Base-by-base conservation (phyloP, 495 filamentous ascomycete genomes). In the Aspergillus sclerotiicarbonarius region DNA sequence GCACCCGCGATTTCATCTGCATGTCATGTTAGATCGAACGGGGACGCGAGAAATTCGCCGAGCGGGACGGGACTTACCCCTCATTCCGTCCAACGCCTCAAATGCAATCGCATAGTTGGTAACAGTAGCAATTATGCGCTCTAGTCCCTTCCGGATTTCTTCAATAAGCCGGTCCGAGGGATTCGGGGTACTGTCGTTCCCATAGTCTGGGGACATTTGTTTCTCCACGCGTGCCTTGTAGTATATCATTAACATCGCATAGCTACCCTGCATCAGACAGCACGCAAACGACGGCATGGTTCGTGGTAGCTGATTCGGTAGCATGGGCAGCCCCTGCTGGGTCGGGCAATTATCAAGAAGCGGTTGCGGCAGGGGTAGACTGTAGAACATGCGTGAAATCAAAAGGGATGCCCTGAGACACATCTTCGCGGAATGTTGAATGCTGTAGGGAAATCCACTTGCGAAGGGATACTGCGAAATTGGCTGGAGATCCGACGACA, bases 231-330 rank as follows among this genome's bases (percentile, higher is more conserved):
- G 76, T 3, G 79, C 73, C 47, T 78, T 77, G 62, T 77, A 76
- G 56, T 71, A 77, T 1, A 76, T 65, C 82, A 86, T 86, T 20
- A 85, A 73, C 66, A 86, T 73, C 8, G 82, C 81, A 58, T 86
- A 86, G 57, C 80, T 83, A 45, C 80, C 79, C 61, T 86, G 83
- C 82, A 86, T 85, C 8, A 83, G 74, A 61, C 83, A 86, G 58
- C 81, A 84, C 16, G 83, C 81, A 56, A 85, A 85, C 0, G 80
- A 77, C 0, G 83, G 83, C 79, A 86, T 84, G 16, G 80, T 84
- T 30, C 83, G 76, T 3, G 82, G 81, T 12, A 78, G 61, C 25
- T 69, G 70, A 10, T 63, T 67, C 6, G 66, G 62, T 43, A 60
- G 47, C 31, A 56, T 35, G 29, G 68, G 60, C 60, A 67, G 45